Conservation (phyloP, 148 eudicot genomes). For the Rhododendron vialii region DNA sequence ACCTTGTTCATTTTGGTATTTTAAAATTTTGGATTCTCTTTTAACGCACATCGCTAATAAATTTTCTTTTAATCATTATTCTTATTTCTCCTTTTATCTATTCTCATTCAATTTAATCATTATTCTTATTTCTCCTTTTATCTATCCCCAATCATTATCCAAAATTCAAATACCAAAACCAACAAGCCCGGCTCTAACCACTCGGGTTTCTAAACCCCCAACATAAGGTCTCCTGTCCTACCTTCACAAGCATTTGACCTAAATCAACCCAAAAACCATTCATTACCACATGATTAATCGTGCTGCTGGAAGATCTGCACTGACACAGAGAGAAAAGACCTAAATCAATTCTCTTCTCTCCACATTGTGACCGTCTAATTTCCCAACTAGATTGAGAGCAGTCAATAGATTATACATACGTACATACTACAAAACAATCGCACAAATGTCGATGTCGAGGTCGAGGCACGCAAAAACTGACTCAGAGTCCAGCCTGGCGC, state of each 20-base stretch:
- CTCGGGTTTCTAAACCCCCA: not conserved
- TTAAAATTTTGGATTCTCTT: too few relatives aligned
- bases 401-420: not conserved
- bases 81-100: too few relatives aligned
- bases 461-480: constrained; percentile 76
- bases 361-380: not conserved
- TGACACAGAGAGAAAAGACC: too few relatives aligned
- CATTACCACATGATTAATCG: not conserved
- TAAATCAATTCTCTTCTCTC: not conserved
- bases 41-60: too few relatives aligned
- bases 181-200: too few relatives aligned
- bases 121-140: too few relatives aligned
- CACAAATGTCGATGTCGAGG: not conserved
- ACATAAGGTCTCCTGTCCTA: not conserved
- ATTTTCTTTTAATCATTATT: too few relatives aligned
- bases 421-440: not conserved
- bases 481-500: constrained; percentile 71
- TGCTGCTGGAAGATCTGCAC: not conserved
- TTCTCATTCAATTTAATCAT: too few relatives aligned
- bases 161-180: too few relatives aligned
- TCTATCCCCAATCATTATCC: too few relatives aligned
- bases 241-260: not conserved
- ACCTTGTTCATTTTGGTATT: too few relatives aligned
- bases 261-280: not conserved
- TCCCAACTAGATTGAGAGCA: not conserved